phyloP scores from a whole-genome alignment of 495 filamentous ascomycete genomes.

The Aspergillus leporis region DNA sequence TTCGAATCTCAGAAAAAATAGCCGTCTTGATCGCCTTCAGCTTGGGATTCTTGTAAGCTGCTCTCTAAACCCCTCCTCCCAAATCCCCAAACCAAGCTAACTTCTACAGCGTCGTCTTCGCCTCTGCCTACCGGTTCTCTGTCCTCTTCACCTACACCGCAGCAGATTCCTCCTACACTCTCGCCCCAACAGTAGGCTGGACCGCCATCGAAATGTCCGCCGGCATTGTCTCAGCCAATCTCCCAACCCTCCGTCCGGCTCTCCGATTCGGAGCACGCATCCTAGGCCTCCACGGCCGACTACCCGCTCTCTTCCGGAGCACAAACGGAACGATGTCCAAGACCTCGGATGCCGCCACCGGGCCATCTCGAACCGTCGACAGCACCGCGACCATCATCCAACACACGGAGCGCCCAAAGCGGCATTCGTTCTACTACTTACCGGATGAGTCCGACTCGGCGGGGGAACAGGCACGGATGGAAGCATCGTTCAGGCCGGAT shows the following conservation, averaged over 20 bases:
- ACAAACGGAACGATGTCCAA: slow-evolving; percentile 8
- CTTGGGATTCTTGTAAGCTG: slow-evolving; percentile 33
- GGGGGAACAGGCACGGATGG: slow-evolving; percentile 4
- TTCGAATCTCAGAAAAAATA: slow-evolving; percentile 25
- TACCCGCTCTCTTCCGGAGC: slow-evolving; percentile 17
- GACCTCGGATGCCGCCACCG: slow-evolving; percentile 8
- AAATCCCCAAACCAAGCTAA: background rate
- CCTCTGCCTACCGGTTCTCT: slow-evolving; percentile 36
- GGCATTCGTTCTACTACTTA: slow-evolving; percentile 23
- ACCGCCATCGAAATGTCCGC: slow-evolving; percentile 47
- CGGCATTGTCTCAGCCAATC: slow-evolving; percentile 47
- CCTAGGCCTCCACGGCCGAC: slow-evolving; percentile 16
- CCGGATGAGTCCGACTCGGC: slow-evolving; percentile 17
- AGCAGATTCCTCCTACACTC: slow-evolving; percentile 36
- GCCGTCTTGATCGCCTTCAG: slow-evolving; percentile 25
- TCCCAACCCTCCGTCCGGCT: slow-evolving; percentile 43
- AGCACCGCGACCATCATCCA: slow-evolving; percentile 1
- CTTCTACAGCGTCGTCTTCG: slow-evolving; percentile 32
- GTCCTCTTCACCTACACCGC: slow-evolving; percentile 38
- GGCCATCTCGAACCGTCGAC: slow-evolving; percentile 5
- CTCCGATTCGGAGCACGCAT: slow-evolving; percentile 17
- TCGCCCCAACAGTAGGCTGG: slow-evolving; percentile 45
- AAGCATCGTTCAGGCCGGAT: slow-evolving; percentile 17
- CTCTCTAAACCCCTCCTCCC: background rate
- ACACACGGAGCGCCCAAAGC: slow-evolving; percentile 4